Percentiles rank a stretch among this genome's conserved stretches.
phyloP scores from a whole-genome alignment of 352 stramenopile species.

The Aphanomyces cochlioides region DNA sequence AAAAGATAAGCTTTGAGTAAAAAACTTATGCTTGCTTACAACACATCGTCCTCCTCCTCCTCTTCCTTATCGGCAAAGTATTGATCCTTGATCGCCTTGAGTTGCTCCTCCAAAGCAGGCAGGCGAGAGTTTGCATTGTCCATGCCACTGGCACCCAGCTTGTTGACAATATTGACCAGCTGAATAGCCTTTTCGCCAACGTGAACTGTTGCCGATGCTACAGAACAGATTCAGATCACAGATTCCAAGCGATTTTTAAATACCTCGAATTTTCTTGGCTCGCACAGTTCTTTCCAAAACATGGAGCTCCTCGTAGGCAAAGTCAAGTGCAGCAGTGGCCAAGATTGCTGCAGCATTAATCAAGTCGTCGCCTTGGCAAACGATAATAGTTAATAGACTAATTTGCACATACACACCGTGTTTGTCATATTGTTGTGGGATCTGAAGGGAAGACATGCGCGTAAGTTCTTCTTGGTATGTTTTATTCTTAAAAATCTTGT shows the following conservation, averaged over 20 bases:
- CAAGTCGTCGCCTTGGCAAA: conserved; percentile 40
- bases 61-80: conserved; percentile 69
- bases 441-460: conserved; percentile 47
- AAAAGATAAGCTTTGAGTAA: conserved; percentile 28
- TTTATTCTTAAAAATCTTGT: conserved; percentile 84
- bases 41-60: conserved; percentile 82
- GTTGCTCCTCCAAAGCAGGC: conserved; percentile 40
- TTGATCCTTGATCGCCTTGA: conserved; percentile 51
- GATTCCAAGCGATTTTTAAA: background rate
- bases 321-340: conserved; percentile 61
- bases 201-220: conserved; percentile 56
- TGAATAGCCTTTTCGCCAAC: conserved; percentile 69
- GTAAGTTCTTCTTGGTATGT: conserved; percentile 55
- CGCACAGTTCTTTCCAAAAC: conserved; percentile 58
- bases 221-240: background rate
- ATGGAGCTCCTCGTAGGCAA: conserved; percentile 76
- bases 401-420: conserved; percentile 31
- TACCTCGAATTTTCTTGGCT: conserved; percentile 70
- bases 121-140: conserved; percentile 43
- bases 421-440: conserved; percentile 78
- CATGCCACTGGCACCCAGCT: conserved; percentile 62
- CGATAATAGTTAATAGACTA: background rate
- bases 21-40: conserved; percentile 40
- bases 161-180: conserved; percentile 80
- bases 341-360: conserved; percentile 57